Evolutionary conservation across 129 eudicot genomes (phyloP).

Genomic region (Heracleum sosnowskyi): DNA sequence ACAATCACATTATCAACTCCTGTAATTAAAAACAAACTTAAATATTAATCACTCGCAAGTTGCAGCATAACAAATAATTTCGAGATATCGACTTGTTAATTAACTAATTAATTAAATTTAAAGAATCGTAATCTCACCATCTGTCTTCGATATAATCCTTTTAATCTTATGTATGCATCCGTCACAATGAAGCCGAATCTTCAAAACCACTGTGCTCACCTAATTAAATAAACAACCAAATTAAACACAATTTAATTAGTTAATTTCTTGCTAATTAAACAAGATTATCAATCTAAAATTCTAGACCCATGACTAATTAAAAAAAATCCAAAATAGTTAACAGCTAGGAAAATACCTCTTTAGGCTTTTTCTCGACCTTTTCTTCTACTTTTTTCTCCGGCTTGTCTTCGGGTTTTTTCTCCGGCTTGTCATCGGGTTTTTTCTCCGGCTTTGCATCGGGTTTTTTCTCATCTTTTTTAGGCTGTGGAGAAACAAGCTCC

Average conservation of each 20-base stretch:
- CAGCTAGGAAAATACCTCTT: slow-evolving; percentile 31
- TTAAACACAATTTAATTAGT: not conserved
- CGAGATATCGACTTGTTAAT: not conserved
- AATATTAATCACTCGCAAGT: not conserved
- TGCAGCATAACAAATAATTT: not conserved
- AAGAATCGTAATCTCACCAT: slow-evolving; percentile 29
- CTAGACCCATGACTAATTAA: not conserved
- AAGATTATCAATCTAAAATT: not conserved
- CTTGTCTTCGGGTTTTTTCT: slow-evolving; percentile 30
- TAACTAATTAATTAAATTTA: not conserved
- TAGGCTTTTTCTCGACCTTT: slow-evolving; percentile 30
- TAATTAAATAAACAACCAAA: slow-evolving; percentile 21
- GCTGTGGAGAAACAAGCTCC: slow-evolving; percentile 54
- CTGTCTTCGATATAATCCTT: slow-evolving; percentile 31
- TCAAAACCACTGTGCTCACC: slow-evolving; percentile 36
- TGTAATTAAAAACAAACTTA: not conserved
- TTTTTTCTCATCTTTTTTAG: slow-evolving; percentile 26
- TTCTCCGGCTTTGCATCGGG: slow-evolving; percentile 11
- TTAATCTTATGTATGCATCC: slow-evolving; percentile 58
- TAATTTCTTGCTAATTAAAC: not conserved
- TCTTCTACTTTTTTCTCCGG: slow-evolving; percentile 12
- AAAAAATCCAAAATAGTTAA: not conserved
- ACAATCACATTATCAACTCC: slow-evolving; percentile 31
- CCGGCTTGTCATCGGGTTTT: slow-evolving; percentile 16
- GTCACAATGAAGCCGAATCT: slow-evolving; percentile 53